Conservation (phyloP, 2,329 filamentous ascomycete genomes). For the Purpureocillium lavendulum region DNA sequence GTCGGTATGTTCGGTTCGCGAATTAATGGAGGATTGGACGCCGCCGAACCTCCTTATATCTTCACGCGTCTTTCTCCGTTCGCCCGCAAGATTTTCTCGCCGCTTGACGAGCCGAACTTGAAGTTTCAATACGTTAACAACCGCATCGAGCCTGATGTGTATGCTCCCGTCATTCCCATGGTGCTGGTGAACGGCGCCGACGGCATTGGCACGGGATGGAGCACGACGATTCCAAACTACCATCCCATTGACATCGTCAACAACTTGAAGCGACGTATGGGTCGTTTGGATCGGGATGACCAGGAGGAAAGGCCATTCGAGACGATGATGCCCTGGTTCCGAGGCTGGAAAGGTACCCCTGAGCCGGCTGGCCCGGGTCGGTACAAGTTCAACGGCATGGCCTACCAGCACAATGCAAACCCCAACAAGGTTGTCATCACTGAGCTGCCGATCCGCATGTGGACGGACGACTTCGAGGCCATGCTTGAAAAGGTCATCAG, state of each 20-base stretch:
- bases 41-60: slow-evolving; percentile 96
- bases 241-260: slow-evolving; percentile 84
- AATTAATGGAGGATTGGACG: slow-evolving; percentile 83
- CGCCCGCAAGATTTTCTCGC: slow-evolving; percentile 76
- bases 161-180: slow-evolving; percentile 82
- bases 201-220: slow-evolving; percentile 98
- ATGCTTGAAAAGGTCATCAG: slow-evolving; percentile 92
- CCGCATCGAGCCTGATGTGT: slow-evolving; percentile 81
- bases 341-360: slow-evolving; percentile 79
- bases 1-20: slow-evolving; percentile 98
- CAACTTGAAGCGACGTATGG: slow-evolving; percentile 84
- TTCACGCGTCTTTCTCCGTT: slow-evolving; percentile 93
- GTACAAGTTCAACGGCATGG: slow-evolving; percentile 84
- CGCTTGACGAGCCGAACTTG: slow-evolving; percentile 77
- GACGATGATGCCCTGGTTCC: slow-evolving; percentile 93
- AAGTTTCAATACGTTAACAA: slow-evolving; percentile 80
- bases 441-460: slow-evolving; percentile 85
- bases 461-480: slow-evolving; percentile 98
- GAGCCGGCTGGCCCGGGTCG: slow-evolving; percentile 64
- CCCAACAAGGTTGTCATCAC: slow-evolving; percentile 79
- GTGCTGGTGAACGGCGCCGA: slow-evolving; percentile 92
- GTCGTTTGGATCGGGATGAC: slow-evolving; percentile 46
- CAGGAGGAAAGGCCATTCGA: slow-evolving; percentile 58
- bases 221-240: slow-evolving; percentile 93
- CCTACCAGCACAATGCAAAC: slow-evolving; percentile 59